Evolutionary conservation across 2,329 filamentous ascomycete genomes (phyloP).

Genomic region (Cladophialophora psammophila): DNA sequence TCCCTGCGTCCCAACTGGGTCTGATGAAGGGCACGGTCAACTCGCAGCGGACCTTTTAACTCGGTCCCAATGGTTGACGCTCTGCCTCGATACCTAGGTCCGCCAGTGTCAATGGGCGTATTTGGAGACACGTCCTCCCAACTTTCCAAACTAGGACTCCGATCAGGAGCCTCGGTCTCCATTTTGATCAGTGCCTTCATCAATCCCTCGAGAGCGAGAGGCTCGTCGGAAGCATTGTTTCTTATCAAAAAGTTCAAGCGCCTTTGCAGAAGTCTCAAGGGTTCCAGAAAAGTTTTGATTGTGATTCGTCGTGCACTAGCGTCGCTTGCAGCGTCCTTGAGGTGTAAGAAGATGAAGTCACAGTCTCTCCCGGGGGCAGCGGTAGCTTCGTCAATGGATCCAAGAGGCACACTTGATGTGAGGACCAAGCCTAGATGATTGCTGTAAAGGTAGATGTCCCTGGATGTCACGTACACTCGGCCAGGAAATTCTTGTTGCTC

Average conservation of each 20-base stretch:
- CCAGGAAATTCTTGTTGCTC: constrained; percentile 80
- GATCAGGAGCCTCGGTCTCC: constrained; percentile 66
- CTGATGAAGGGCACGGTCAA: constrained; percentile 67
- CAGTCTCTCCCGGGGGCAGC: constrained; percentile 88
- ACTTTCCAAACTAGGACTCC: constrained; percentile 80
- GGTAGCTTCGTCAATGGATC: constrained; percentile 84
- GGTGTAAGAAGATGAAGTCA: constrained; percentile 89
- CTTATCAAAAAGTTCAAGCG: constrained; percentile 86
- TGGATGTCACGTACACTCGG: constrained; percentile 84
- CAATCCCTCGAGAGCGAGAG: constrained; percentile 71
- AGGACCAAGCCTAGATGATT: constrained; percentile 91
- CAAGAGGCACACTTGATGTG: constrained; percentile 77
- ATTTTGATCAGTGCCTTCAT: constrained; percentile 77
- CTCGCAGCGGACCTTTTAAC: constrained; percentile 64
- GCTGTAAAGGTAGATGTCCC: constrained; percentile 94
- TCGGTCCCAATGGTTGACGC: constrained; percentile 47
- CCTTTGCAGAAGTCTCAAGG: constrained; percentile 79
- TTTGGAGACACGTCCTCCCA: constrained; percentile 82
- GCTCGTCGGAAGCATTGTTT: constrained; percentile 75
- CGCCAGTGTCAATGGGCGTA: constrained; percentile 67
- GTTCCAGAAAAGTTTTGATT: constrained; percentile 91
- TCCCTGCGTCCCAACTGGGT: constrained; percentile 44
- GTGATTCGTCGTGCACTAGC: constrained; percentile 76
- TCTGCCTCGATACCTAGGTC: constrained; percentile 44
- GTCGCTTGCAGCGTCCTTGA: constrained; percentile 68